phyloP scores from a whole-genome alignment of 495 filamentous ascomycete genomes.

The Lasiosphaeriaceae sp. region DNA sequence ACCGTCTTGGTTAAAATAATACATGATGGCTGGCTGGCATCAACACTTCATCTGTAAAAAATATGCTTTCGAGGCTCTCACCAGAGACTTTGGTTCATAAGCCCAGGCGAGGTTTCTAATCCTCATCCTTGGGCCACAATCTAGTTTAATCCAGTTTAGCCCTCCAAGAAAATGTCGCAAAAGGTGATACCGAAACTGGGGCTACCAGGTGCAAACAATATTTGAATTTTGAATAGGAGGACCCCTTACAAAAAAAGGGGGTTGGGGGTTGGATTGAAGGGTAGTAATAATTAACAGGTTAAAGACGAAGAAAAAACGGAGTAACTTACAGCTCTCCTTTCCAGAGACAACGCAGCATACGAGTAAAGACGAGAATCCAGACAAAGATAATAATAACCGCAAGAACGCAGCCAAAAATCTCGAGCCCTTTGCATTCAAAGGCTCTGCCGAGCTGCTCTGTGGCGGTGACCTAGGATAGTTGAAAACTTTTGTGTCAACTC shows the following conservation, averaged over 20 bases:
- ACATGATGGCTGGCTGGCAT: too few relatives aligned
- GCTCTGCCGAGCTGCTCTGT: slow-evolving; percentile 68
- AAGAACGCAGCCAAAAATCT: slow-evolving; percentile 65
- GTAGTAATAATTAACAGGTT: too few relatives aligned
- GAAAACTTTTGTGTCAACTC: not conserved
- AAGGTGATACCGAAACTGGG: not conserved
- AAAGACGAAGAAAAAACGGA: too few relatives aligned
- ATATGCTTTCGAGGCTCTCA: too few relatives aligned
- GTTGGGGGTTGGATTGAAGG: not conserved
- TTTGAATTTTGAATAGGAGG: too few relatives aligned
- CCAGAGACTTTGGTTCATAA: too few relatives aligned
- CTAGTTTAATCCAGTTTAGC: not conserved
- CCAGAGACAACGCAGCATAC: slow-evolving; percentile 67
- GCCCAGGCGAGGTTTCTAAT: slow-evolving; percentile 18
- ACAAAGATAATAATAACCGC: slow-evolving; percentile 58
- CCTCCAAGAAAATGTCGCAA: not conserved
- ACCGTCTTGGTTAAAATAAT: too few relatives aligned
- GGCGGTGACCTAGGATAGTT: slow-evolving; percentile 50
- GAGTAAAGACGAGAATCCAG: slow-evolving; percentile 64
- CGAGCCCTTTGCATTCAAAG: slow-evolving; percentile 57
- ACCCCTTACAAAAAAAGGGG: slow-evolving; percentile 24
- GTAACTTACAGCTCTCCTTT: slow-evolving; percentile 44
- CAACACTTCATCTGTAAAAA: too few relatives aligned
- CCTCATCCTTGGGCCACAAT: slow-evolving; percentile 29
- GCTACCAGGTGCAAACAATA: too few relatives aligned